Evolutionary conservation across 495 filamentous ascomycete genomes (phyloP), one percentile per base, ranked within the genome.

Genomic region (Hypoxylon rickii): DNA sequence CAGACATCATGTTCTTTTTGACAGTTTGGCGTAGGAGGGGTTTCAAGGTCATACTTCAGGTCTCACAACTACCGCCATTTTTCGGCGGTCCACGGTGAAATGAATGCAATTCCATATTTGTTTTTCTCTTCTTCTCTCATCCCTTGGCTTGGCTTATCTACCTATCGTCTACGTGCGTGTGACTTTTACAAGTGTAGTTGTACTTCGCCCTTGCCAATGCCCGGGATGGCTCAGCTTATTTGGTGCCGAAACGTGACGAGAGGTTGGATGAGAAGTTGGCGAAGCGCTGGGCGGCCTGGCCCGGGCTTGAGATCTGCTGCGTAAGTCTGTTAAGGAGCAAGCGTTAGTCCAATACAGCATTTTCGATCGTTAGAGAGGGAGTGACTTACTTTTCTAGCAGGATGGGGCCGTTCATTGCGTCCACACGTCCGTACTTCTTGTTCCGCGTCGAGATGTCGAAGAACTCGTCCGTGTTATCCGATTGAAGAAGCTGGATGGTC

Each of bases 361-460:
- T n/a, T n/a, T n/a, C n/a, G n/a, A n/a, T n/a, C n/a, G n/a, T 10
- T 29, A 4, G 24, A 19, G n/a, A 24, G 13, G 13, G 45, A 21
- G 24, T 7, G 38, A 69, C 79, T 55, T 76, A 89, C 90, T 98
- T 98, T 73, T 97, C 92, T 20, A 97, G 70, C 55, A 99, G 65
- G 10, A 89, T 70, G 0, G 91, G 89, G 0, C 93, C 94, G 67
- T 92, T 90, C 70, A 90, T 75, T 31, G 86, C 85, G 72, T 97
- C 89, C n/a, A 99, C 94, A 41, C 87, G 85, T 3, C 90, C 88
- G 65, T 96, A 99, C 70, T 96, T 94, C 77, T 86, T 89, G 71
- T 95, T 96, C 40, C 91, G 72, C 0, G 83, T 89, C 2, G 85
- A 85, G 29, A 90, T 84, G 65, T 97, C 94, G 67, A 92, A 99